phyloP scores from a whole-genome alignment of 352 stramenopile species.

The Elongisporangium anandrum region DNA sequence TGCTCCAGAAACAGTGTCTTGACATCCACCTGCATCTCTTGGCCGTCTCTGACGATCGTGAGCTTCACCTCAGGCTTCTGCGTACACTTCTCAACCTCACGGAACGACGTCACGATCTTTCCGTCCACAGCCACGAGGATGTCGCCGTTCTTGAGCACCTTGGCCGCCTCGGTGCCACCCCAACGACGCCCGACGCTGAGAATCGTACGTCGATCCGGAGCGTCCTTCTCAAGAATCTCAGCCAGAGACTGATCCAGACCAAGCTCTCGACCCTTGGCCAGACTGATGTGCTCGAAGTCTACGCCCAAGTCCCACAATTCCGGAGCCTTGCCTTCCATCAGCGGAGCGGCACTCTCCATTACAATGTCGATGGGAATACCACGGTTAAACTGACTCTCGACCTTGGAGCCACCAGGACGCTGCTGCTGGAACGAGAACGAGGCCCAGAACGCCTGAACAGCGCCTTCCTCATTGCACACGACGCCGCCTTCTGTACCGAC shows the following conservation, averaged over 20 bases:
- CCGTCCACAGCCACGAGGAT: conserved; percentile 84
- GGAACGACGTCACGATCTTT: conserved; percentile 82
- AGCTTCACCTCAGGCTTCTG: conserved; percentile 78
- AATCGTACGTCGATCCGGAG: conserved; percentile 68
- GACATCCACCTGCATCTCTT: conserved; percentile 63
- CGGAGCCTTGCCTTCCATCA: conserved; percentile 66
- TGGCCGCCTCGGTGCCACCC: conserved; percentile 65
- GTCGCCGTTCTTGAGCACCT: conserved; percentile 77
- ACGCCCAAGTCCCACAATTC: conserved; percentile 79
- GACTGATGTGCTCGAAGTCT: conserved; percentile 85
- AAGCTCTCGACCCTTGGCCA: conserved; percentile 87
- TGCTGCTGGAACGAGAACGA: conserved; percentile 88
- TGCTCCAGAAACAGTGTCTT: conserved; percentile 78
- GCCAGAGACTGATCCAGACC: conserved; percentile 77
- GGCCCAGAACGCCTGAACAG: conserved; percentile 81
- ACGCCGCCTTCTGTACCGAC: conserved; percentile 80
- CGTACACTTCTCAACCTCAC: conserved; percentile 75
- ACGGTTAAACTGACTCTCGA: conserved; percentile 85
- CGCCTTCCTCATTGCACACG: conserved; percentile 59
- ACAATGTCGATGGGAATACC: conserved; percentile 86
- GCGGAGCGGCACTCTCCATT: conserved; percentile 76
- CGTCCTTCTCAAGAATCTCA: conserved; percentile 67
- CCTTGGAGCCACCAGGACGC: conserved; percentile 49
- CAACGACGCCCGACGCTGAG: conserved; percentile 73
- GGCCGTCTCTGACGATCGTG: conserved; percentile 82